These are phyloP conservation scores for Apiotrichum veenhuisii DNA, from an alignment of 1,284 basidiomycete species.

Conservation along the genomic window DNA sequence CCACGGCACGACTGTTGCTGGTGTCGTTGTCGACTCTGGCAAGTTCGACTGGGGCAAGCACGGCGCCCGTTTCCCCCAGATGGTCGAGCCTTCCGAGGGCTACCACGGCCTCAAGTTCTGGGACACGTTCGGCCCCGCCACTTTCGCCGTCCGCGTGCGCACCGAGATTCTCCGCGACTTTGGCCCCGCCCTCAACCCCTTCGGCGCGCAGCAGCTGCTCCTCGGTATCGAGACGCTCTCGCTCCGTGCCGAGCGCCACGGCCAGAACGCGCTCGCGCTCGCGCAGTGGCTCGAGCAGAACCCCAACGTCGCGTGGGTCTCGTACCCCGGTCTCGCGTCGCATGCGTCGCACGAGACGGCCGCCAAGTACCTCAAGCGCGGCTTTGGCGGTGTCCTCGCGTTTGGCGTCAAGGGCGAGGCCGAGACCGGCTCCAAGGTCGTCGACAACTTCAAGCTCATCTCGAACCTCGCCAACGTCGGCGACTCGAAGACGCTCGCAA, in stretches of 20 bases:
- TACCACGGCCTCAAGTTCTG: conserved; percentile 75
- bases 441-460: conserved; percentile 71
- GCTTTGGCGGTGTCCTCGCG: conserved; percentile 72
- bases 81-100: conserved; percentile 63
- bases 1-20: conserved; percentile 82
- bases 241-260: conserved; percentile 56
- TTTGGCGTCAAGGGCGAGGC: conserved; percentile 74
- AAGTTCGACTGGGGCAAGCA: conserved; percentile 82
- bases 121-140: conserved; percentile 63
- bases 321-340: conserved; percentile 67
- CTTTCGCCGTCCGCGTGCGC: conserved; percentile 50
- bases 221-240: conserved; percentile 84
- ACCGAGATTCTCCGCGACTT: conserved; percentile 65
- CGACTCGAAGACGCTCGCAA: conserved; percentile 75
- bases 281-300: conserved; percentile 59
- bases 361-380: conserved; percentile 57
- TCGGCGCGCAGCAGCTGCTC: conserved; percentile 75
- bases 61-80: conserved; percentile 72
- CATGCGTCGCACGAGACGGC: conserved; percentile 66
- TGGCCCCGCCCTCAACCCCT: conserved; percentile 72
- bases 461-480: conserved; percentile 72
- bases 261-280: conserved; percentile 26
- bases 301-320: conserved; percentile 67
- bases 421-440: conserved; percentile 60
- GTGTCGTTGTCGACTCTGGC: conserved; percentile 75